Base-by-base conservation (phyloP, 2,329 filamentous ascomycete species). In the Cercospora sesami region DNA sequence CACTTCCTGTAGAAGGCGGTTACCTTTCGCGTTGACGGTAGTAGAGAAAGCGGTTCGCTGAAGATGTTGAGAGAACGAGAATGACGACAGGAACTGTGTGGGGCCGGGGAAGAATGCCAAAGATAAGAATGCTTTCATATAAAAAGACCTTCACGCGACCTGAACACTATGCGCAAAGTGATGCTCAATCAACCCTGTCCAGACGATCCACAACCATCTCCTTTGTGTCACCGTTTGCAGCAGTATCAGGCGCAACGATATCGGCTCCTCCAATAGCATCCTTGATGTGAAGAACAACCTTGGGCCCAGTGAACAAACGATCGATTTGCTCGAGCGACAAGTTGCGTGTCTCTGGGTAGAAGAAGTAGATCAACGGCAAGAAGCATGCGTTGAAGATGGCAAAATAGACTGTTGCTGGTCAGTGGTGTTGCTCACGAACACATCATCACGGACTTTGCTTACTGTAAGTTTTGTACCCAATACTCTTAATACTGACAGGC, bases 341-440 rank as follows among this genome's bases (percentile, higher is more conserved):
- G 48, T 83, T 82, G 26, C 61, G 48, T 2, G 73, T 74, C 51
- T 74, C 73, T 4, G 72, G 69, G 63, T 90, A 93, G 0, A 84
- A 14, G 1, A 88, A 86, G 45, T 90, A 91, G 3, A 92, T 53
- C 76, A 86, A 81, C n/a, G 85, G 84, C 58, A 86, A 80, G 78
- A 86, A 86, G 48, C 76, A 70, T 3, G 79, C 83, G 79, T 86
- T 86, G 67, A 86, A 80, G 14, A 81, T 78, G 4, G 81, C 83
- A 73, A 86, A 86, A 77, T 81, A 77, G 51, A 82, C 48, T 53
- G 12, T 16, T 4, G 5, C 21, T 28, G 6, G 48, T 53, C 23
- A 36, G 33, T 36, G 33, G 12, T 36, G 33, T 36, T 16, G 33
- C 5, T 14, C 33, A 6, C 12, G 12, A 16, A 5, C 33, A 36